Evolutionary conservation across 345 rosid genomes (phyloP), one percentile per base, ranked within the genome.

Genomic region (Acer campestre): DNA sequence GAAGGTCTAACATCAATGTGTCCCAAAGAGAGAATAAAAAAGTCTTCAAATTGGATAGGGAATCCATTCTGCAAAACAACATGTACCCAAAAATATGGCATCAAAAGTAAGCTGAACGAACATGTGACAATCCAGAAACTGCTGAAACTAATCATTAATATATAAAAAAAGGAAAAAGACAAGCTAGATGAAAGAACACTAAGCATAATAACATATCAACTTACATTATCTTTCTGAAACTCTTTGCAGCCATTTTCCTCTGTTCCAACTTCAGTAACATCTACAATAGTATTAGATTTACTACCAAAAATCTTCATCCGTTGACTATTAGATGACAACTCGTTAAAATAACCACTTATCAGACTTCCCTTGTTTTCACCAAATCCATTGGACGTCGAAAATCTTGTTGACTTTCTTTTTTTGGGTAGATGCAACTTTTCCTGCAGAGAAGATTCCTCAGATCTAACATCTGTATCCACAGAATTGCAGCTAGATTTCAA

Each of bases 21-120:
- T 72, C 99, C 99, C 87, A 88, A 89, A 66, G 97, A 90, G 48
- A 96, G 86, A 88, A 94, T 84, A 84, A 87, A 92, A 77, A 96
- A 94, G 84, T 96, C 97, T 85, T 91, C 98, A 86, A 91, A 96
- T 87, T 94, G 97, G 68, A 94, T 71, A 63, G 99, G 98, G 72
- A 92, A 85, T 71, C 85, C 90, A 68, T 85, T 90, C 99, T 96
- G 95, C 73, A 85, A 83, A 77, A 81, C 64, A 63, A 81, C 78
- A 81, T 55, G 75, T 71, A 76, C 67, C 76, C 55, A 67, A 68
- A 70, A 59, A 58, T 56, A 61, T 77, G 76, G 31, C n/a, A 81
- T 75, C 18, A 68, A 65, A 31, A 69, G 66, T n/a, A 46, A 22
- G 49, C 55, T 49, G 18, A 58, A 20, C 62, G 67, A 85, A 74